Base-by-base conservation (phyloP, 2,329 filamentous ascomycete genomes). In the Dactylellina drechsleri region DNA sequence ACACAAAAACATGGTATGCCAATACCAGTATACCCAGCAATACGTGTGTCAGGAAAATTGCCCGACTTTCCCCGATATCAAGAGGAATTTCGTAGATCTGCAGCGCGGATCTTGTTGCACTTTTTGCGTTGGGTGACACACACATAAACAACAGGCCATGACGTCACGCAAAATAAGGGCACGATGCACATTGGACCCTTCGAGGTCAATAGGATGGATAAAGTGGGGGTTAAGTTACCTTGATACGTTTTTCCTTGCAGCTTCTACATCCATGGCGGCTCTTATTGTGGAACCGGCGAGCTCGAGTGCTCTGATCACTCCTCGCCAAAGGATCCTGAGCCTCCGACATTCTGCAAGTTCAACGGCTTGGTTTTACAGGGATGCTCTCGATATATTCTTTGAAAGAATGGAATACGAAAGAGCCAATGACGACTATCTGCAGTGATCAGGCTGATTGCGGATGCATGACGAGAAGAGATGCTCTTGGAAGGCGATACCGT, bases 231-330 rank as follows among this genome's bases (percentile, higher is more conserved):
- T 67, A 74, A 15, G n/a, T 8, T 67, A 74, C 70, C 70, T 74
- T 74, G 16, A 74, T 74, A 16, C 62, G 70, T 41, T 62, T 57
- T 41, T 74, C 70, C 16, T 74, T 74, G 52, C 70, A 74, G 18
- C 62, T 62, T 49, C 49, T 74, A 62, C 70, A 74, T 31, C 70
- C 70, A 15, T 41, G 36, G 50, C 70, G 70, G 58, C 70, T 74
- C 62, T 74, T 74, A 40, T 74, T 74, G 23, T 74, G 70, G 57
- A 74, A 74, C 10, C 70, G 70, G 18, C 70, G 70, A 4, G 70
- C 62, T 41, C 62, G 56, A 18, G 49, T 26, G 18, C 36, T 45
- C 36, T 36, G 36, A 49, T 49, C 56, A 23, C 45, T 70, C 20
- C 28, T 56, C n/a, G 66, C 57, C 23, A 49, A 57, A 49, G 43